phyloP scores from a whole-genome alignment of 345 rosid genomes.

The thale cress (Arabidopsis thaliana) region DNA sequence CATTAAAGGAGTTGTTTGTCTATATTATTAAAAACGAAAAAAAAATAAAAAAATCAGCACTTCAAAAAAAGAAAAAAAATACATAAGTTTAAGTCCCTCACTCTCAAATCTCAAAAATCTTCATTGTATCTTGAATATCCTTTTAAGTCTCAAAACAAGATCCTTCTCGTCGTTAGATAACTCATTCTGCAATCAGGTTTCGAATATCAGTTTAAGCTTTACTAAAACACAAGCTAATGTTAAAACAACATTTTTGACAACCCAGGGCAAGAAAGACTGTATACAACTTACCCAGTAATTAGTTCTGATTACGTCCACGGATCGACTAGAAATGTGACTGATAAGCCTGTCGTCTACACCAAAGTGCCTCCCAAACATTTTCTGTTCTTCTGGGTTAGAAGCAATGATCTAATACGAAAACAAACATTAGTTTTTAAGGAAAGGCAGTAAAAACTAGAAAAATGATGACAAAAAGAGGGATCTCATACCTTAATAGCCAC shows the following conservation, averaged over 20 bases:
- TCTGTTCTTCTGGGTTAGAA: constrained; percentile 74
- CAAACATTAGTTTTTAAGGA: neutral
- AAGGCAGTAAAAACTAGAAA: neutral
- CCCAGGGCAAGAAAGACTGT: neutral
- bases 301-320: constrained; percentile 73
- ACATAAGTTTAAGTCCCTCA: neutral
- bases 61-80: neutral
- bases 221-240: neutral
- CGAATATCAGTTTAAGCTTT: neutral
- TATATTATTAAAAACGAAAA: neutral
- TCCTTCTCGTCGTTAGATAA: neutral
- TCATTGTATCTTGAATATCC: neutral
- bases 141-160: neutral
- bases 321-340: constrained; percentile 76
- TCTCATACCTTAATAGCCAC: constrained; percentile 79
- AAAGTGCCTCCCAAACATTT: constrained; percentile 88
- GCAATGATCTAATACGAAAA: constrained; percentile 61
- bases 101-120: neutral
- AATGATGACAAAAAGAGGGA: constrained; percentile 14
- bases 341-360: constrained; percentile 79
- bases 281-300: constrained; percentile 69
- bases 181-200: constrained; percentile 5
- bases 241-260: neutral
- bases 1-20: neutral
- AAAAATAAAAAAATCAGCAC: neutral